Evolutionary conservation across 495 filamentous ascomycete species (phyloP), one percentile per base, ranked within the genome.

Genomic region (Penicillium macrosclerotiorum): DNA sequence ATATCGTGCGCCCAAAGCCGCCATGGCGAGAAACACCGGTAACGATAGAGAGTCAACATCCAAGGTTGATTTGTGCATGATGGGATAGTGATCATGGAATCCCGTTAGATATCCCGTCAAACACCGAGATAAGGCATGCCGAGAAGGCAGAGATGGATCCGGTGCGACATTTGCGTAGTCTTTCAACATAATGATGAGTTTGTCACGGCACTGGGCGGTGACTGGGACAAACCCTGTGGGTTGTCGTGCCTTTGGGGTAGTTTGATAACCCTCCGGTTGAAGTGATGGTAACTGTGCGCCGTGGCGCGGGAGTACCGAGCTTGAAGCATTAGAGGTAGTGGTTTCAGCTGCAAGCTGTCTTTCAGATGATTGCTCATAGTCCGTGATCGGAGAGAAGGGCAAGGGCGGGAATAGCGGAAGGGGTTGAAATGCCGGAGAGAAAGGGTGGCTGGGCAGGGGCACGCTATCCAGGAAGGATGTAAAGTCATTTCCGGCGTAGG

Each of bases 81-180:
- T 80, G 1, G 84, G 85, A 16, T 86, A 77, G 52, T 87, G 80
- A 16, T 83, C 78, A 52, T 88, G 80, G 36, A 82, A 86, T 1
- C 83, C 82, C 35, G 69, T 82, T 8, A 87, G 65, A 53, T 85
- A 87, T 4, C 83, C 82, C 11, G 83, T 82, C 32, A 86, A 55
- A 40, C 82, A 87, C 36, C 83, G 65, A 9, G 81, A 82, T 18
- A 87, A 52, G 2, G 83, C 80, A 60, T 85, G 77, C 3, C 82
- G 75, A 4, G 81, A 85, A 8, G 68, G 68, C 1, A 68, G 46
- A 5, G 58, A 60, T 8, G 52, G 60, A 14, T 69, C 41, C 1
- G 37, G 79, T 67, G 64, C 59, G 2, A 71, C 68, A 52, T 62
- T 67, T 1, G 54, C 30, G 46, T 67, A 72, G 1, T 55, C 52